phyloP scores from a whole-genome alignment of 768 basidiomycete genomes.

The Agrocybe pediades region DNA sequence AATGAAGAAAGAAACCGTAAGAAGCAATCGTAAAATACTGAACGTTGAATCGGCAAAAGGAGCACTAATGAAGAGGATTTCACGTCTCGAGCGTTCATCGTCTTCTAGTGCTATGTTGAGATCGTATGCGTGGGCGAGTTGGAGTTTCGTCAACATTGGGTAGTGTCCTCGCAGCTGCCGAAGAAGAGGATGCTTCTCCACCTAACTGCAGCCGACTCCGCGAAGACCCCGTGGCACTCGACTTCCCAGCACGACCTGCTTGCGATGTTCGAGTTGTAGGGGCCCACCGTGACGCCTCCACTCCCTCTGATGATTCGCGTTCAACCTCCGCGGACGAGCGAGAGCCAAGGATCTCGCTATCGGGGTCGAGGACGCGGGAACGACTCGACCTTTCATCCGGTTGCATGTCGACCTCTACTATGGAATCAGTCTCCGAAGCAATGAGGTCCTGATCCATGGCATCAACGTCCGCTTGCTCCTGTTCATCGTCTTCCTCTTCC shows the following conservation, averaged over 20 bases:
- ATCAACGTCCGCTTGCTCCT: slow-evolving; percentile 62
- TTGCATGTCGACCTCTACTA: slow-evolving; percentile 22
- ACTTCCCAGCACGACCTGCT: slow-evolving; percentile 4
- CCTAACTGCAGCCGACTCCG: slow-evolving; percentile 8
- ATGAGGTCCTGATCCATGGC: slow-evolving; percentile 75
- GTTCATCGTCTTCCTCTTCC: slow-evolving; percentile 37
- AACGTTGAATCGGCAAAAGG: neutral
- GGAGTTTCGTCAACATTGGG: slow-evolving; percentile 26
- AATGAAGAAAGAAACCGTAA: neutral
- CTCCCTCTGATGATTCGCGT: slow-evolving; percentile 26
- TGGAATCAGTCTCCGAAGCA: slow-evolving; percentile 43
- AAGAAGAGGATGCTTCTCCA: slow-evolving; percentile 10
- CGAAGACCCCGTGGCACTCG: slow-evolving; percentile 7
- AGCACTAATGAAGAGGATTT: slow-evolving; percentile 3
- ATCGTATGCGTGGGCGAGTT: slow-evolving; percentile 23
- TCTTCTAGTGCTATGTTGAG: slow-evolving; percentile 12
- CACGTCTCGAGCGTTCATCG: slow-evolving; percentile 14
- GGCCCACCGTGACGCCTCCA: slow-evolving; percentile 35
- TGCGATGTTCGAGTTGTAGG: slow-evolving; percentile 20
- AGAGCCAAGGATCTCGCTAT: slow-evolving; percentile 11
- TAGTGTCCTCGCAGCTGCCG: slow-evolving; percentile 7
- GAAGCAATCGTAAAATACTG: neutral
- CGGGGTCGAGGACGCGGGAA: neutral
- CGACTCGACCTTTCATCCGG: slow-evolving; percentile 6
- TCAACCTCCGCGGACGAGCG: slow-evolving; percentile 15